Conservation (phyloP, 2,329 filamentous ascomycete species). For the Phialocephala subalpina region DNA sequence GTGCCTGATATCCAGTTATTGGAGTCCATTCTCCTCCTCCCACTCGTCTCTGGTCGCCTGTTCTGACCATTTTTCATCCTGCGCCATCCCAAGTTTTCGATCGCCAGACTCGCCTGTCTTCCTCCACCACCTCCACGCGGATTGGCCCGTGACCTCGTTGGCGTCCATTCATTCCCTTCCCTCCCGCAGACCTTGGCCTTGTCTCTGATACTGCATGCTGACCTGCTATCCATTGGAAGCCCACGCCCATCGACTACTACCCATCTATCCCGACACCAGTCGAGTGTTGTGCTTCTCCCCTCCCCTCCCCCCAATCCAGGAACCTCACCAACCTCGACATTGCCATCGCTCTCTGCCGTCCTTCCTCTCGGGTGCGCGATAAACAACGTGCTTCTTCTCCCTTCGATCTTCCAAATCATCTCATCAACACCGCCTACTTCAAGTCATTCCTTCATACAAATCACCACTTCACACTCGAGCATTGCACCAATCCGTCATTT, state of each 20-base stretch:
- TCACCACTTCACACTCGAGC: conserved; percentile 1
- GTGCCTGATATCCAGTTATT: not conserved
- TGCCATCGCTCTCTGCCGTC: conserved; percentile 7
- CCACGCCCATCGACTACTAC: not conserved
- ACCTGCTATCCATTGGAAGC: not conserved
- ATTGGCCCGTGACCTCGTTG: conserved; percentile 3
- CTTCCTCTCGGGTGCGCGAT: conserved; percentile 5
- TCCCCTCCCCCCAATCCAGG: conserved; percentile 20
- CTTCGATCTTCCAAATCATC: not conserved
- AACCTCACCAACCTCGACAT: conserved; percentile 19
- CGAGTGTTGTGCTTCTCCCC: not conserved
- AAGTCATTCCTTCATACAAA: conserved; percentile 23
- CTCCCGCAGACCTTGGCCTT: conserved; percentile 2
- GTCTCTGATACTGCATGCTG: conserved; percentile 6
- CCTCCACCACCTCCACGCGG: not conserved
- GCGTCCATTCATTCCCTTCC: not conserved
- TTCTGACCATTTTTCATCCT: not conserved
- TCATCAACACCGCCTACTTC: conserved; percentile 1
- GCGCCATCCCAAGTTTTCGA: not conserved
- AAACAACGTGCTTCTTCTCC: not conserved
- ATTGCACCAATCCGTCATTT: conserved; percentile 8
- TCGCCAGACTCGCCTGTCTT: conserved; percentile 5
- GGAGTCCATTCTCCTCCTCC: not conserved
- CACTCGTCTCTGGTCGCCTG: not conserved
- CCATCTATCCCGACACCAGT: conserved; percentile 3